Conservation (phyloP, 2,329 filamentous ascomycete species). For the Sclerotinia minor region DNA sequence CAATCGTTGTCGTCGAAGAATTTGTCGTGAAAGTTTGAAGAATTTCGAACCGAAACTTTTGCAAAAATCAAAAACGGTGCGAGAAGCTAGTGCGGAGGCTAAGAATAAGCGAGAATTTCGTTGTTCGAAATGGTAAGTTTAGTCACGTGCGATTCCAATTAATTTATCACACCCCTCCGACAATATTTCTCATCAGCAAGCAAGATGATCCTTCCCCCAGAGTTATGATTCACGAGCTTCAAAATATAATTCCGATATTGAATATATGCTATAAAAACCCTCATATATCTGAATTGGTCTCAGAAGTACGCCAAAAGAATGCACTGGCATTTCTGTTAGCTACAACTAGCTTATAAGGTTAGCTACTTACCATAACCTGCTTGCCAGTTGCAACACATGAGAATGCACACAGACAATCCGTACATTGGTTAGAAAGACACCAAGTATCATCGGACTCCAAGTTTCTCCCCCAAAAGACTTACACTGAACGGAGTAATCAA, state of each 20-base stretch:
- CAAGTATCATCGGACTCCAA: not conserved
- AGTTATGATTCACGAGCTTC: too few species aligned
- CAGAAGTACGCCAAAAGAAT: too few species aligned
- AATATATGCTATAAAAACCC: too few species aligned
- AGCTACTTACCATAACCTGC: too few species aligned
- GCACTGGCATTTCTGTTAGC: not conserved
- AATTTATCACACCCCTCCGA: too few species aligned
- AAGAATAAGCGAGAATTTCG: slow-evolving; percentile 19
- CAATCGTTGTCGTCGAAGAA: slow-evolving; percentile 44
- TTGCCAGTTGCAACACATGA: not conserved
- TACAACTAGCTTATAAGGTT: too few species aligned
- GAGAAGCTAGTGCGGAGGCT: slow-evolving; percentile 22
- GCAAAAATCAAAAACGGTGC: slow-evolving; percentile 23
- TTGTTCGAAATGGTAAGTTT: too few species aligned
- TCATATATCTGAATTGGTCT: too few species aligned
- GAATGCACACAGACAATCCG: not conserved
- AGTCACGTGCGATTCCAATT: not conserved
- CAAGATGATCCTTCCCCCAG: too few species aligned
- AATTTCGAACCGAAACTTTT: slow-evolving; percentile 16
- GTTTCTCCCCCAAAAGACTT: not conserved
- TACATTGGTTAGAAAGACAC: not conserved
- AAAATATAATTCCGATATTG: too few species aligned
- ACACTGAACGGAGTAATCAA: not conserved
- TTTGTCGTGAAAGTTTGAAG: slow-evolving; percentile 23
- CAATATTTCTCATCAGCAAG: too few species aligned